Conservation (phyloP, 23 red algal species). For the Cyanidium caldarium region DNA sequence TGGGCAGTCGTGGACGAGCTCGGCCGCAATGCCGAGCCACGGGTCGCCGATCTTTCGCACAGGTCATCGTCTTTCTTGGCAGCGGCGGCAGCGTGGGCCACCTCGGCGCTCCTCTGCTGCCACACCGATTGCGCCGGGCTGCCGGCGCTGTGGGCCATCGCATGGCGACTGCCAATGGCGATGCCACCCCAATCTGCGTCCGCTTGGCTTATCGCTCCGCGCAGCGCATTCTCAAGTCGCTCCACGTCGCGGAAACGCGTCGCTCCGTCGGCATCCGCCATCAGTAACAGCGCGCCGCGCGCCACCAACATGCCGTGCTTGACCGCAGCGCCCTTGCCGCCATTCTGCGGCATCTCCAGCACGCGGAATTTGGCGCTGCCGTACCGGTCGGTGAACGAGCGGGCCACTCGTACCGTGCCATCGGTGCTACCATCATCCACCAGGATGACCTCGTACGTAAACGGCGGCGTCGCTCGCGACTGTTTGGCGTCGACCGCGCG, state of each 20-base stretch:
- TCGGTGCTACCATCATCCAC: constrained; percentile 89
- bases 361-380: constrained; percentile 23
- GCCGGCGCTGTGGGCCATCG: background rate
- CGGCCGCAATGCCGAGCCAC: too few relatives aligned
- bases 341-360: constrained; percentile 28
- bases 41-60: background rate
- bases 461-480: background rate
- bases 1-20: too few relatives aligned
- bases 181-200: constrained; percentile 4
- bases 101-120: too few relatives aligned
- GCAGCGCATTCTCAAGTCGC: constrained; percentile 11
- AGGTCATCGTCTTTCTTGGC: background rate
- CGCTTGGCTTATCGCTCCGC: constrained; percentile 4
- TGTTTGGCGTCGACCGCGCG: constrained; percentile 1
- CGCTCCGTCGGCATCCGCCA: constrained; percentile 95
- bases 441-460: constrained; percentile 70
- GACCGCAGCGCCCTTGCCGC: constrained; percentile 82
- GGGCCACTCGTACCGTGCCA: constrained; percentile 27
- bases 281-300: constrained; percentile 45
- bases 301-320: constrained; percentile 29
- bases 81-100: background rate
- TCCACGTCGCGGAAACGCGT: constrained; percentile 66
- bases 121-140: too few relatives aligned
- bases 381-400: constrained; percentile 14
- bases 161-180: constrained; percentile 37